Percentiles rank a stretch among this genome's conserved stretches.
Conservation (phyloP, 116 monocot genomes). For the Dioscorea cayenensis region DNA sequence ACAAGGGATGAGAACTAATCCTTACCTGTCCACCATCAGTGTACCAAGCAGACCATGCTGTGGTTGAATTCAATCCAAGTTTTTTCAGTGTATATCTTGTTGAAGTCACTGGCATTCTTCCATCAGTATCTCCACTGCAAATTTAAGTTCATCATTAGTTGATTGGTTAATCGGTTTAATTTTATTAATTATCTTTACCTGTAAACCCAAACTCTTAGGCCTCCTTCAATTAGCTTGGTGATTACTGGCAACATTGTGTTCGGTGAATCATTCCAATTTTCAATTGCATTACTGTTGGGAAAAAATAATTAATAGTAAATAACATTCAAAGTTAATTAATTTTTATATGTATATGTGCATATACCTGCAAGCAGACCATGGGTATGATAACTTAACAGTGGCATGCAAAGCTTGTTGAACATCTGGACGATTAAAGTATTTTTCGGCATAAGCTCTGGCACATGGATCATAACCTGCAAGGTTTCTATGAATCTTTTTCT, state of each 20-base stretch:
- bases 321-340: too few relatives aligned
- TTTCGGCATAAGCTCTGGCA: too few relatives aligned
- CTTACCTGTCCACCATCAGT: conserved; percentile 26
- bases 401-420: too few relatives aligned
- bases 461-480: too few relatives aligned
- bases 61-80: conserved; percentile 30
- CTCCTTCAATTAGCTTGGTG: conserved; percentile 29
- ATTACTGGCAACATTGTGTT: conserved; percentile 25
- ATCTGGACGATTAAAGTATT: too few relatives aligned
- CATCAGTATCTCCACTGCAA: conserved; percentile 52
- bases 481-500: too few relatives aligned
- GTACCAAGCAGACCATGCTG: conserved; percentile 54
- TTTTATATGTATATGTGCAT: too few relatives aligned
- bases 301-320: too few relatives aligned
- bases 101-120: conserved; percentile 57
- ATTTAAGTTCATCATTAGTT: too few relatives aligned
- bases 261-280: conserved; percentile 14
- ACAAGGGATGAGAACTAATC: background rate
- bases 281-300: conserved; percentile 19
- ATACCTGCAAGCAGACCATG: too few relatives aligned
- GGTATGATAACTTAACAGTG: too few relatives aligned
- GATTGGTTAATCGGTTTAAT: too few relatives aligned
- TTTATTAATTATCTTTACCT: conserved; percentile 12
- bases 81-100: conserved; percentile 48
- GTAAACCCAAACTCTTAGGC: conserved; percentile 34